Base-by-base conservation (phyloP, 176 grass and related monocot species). In the Miscanthus lutarioriparius region DNA sequence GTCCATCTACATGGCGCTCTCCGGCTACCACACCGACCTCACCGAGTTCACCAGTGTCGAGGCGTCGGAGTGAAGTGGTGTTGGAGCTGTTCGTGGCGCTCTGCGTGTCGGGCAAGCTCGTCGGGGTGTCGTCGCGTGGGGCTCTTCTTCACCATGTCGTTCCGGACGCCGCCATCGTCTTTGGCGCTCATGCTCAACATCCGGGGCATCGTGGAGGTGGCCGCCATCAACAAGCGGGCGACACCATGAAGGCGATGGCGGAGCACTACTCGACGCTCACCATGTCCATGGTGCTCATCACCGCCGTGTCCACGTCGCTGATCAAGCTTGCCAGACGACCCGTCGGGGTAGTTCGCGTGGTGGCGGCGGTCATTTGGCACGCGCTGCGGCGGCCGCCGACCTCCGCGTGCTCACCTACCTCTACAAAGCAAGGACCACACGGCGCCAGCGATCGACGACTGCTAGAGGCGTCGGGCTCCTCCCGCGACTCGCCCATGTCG, bases 321-420 rank as follows among this genome's bases (percentile, higher is more conserved):
- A 89, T 94, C 83, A 97, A 90, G 86, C 75, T n/a, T 86, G 3
- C 77, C 94, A 6, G 92, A 97, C 83, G 89, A 92, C 72, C 92
- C 92, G 8, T 83, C 87, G 4, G 80, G 80, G 35, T 63, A 80
- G 75, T 89, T 90, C 78, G 47, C 74, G 15, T 33, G 79, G 4
- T n/a, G 73, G 74, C 88, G 69, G 0, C 84, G 89, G 15, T 88
- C 77, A 7, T 10, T 90, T 44, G 83, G 85, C 61, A 82, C 6
- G 15, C 70, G n/a, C n/a, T n/a, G n/a, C n/a, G n/a, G 14, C 76
- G 72, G 14, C 73, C 76, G 7, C 49, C 7, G 92, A 89, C 72
- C 83, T 95, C 76, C 82, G 90, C 19, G 72, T 95, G 68, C 47
- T 95, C 5, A 35, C 87, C 15, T 95, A 87, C 88, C 83, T 95